Conservation (phyloP, 495 filamentous ascomycete genomes). For the Lasiosphaeria ovina region DNA sequence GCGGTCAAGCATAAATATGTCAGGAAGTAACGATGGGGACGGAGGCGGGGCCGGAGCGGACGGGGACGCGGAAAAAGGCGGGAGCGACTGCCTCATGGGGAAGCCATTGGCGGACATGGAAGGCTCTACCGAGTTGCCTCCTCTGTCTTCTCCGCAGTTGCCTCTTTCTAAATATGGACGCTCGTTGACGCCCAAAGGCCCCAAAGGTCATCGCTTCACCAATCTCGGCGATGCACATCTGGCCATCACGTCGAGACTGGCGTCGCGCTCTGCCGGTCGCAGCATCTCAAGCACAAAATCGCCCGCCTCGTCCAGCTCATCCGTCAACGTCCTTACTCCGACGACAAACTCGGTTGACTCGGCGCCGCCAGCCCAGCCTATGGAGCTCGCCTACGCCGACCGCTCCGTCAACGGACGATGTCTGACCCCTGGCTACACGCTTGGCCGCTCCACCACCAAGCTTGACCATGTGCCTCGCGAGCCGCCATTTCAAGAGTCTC, state of each 20-base stretch:
- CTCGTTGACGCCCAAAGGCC: conserved; percentile 22
- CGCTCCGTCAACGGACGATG: conserved; percentile 14
- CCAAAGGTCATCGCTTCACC: conserved; percentile 18
- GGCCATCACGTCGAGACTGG: conserved; percentile 26
- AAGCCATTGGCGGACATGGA: conserved; percentile 1
- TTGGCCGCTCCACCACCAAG: neutral
- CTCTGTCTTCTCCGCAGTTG: neutral
- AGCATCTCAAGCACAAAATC: conserved; percentile 1
- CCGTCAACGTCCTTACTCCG: conserved; percentile 7
- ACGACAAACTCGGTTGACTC: conserved; percentile 4
- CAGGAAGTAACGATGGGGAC: conserved; percentile 11
- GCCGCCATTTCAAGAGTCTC: neutral
- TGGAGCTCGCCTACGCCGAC: conserved; percentile 12
- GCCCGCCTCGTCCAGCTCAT: conserved; percentile 11
- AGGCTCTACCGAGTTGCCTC: conserved; percentile 1
- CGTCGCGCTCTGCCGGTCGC: conserved; percentile 10
- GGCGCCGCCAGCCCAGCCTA: conserved; percentile 7
- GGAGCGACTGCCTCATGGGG: neutral
- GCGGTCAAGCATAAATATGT: conserved; percentile 5
- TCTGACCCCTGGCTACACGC: conserved; percentile 12
- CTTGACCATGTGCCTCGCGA: neutral
- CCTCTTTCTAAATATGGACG: conserved; percentile 1
- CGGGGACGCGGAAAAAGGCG: too few relatives aligned
- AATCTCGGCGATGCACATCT: conserved; percentile 27
- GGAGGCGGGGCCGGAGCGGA: neutral